phyloP scores from a whole-genome alignment of 495 filamentous ascomycete genomes.

The Oidiodendron maius region DNA sequence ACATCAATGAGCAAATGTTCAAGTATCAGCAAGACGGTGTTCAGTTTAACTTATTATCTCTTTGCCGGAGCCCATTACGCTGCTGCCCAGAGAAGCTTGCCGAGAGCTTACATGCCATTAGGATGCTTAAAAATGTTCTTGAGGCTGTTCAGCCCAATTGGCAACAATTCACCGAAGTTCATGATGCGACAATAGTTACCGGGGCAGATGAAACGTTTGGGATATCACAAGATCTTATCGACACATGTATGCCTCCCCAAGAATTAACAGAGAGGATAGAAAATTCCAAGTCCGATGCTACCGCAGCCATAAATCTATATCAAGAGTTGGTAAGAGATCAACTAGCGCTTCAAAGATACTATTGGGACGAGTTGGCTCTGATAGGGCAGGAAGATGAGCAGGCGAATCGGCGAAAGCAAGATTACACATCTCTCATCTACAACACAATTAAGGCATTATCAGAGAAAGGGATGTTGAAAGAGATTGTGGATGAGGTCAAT shows the following conservation, averaged over 20 bases:
- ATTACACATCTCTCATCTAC: constrained; percentile 13
- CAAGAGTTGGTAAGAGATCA: constrained; percentile 3
- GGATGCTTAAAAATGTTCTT: constrained; percentile 23
- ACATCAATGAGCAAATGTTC: constrained; percentile 35
- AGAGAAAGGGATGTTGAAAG: constrained; percentile 9
- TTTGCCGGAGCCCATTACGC: constrained; percentile 34
- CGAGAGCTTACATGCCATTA: constrained; percentile 25
- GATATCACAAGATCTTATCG: constrained; percentile 5
- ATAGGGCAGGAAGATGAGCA: constrained; percentile 7
- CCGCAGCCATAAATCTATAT: constrained; percentile 1
- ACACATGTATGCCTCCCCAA: background rate
- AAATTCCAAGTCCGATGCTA: background rate
- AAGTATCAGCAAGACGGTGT: constrained; percentile 30
- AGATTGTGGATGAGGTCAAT: background rate
- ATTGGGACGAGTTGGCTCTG: constrained; percentile 4
- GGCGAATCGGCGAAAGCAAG: constrained; percentile 6
- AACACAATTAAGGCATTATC: constrained; percentile 9
- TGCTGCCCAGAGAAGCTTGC: constrained; percentile 26
- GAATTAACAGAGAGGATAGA: background rate
- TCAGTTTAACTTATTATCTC: constrained; percentile 39
- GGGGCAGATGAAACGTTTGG: constrained; percentile 1
- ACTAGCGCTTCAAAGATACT: background rate
- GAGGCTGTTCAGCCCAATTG: constrained; percentile 9
- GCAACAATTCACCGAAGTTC: constrained; percentile 9
- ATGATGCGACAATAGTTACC: background rate